A percentile compares a stretch with the other conserved stretches of the same genome.
Evolutionary conservation across 1,284 basidiomycete species (phyloP).

Genomic region (Schizophyllum commune): DNA sequence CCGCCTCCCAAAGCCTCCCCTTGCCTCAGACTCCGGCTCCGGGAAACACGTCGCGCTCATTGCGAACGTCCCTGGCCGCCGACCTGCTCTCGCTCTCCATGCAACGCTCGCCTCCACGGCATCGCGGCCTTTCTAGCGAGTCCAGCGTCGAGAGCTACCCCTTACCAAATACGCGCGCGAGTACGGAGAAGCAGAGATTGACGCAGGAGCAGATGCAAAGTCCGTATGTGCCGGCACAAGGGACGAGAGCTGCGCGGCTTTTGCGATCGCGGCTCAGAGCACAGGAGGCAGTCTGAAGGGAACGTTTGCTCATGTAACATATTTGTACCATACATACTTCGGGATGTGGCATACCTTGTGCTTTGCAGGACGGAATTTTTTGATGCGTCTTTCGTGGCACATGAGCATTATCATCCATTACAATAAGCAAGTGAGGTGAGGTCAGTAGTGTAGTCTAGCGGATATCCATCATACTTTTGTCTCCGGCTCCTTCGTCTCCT

Average conservation of each 20-base stretch:
- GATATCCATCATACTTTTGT: neutral
- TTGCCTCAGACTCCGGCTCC: neutral
- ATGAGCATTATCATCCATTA: neutral
- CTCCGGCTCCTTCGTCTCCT: slow-evolving; percentile 2
- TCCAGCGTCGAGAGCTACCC: neutral
- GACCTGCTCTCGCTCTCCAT: neutral
- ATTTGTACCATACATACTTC: too few relatives aligned
- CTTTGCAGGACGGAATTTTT: too few relatives aligned
- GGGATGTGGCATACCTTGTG: too few relatives aligned
- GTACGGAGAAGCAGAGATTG: neutral
- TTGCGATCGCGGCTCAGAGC: too few relatives aligned
- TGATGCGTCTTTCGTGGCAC: too few relatives aligned
- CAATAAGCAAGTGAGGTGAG: neutral
- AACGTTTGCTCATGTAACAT: too few relatives aligned
- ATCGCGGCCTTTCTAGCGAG: neutral
- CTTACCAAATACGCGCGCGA: neutral
- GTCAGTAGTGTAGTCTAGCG: neutral
- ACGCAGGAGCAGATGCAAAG: neutral
- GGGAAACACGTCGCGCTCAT: neutral
- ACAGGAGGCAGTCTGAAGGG: too few relatives aligned
- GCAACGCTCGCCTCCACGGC: neutral
- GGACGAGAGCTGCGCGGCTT: neutral
- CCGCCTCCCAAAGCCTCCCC: neutral
- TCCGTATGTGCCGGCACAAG: neutral
- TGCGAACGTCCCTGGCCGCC: neutral